phyloP scores from a whole-genome alignment of 768 basidiomycete genomes.

The Pilatotrama ljubarskyi region DNA sequence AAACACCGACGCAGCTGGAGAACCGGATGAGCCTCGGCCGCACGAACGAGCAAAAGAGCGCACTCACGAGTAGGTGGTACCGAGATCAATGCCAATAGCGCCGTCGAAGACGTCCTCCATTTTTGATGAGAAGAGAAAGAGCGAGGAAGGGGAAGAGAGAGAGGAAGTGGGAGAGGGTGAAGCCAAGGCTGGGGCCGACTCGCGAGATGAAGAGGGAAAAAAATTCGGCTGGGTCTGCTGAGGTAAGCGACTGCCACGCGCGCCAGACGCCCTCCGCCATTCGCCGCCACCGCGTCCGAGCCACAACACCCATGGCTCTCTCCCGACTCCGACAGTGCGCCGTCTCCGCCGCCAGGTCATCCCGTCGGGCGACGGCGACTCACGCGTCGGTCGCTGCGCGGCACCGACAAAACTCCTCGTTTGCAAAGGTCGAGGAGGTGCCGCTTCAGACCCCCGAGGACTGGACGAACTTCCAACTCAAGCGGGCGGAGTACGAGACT shows the following conservation, averaged over 20 bases:
- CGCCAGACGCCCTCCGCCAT: constrained; percentile 25
- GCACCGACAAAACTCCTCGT: constrained; percentile 12
- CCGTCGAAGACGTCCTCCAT: constrained; percentile 95
- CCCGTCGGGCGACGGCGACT: constrained; percentile 5
- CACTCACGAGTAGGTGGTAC: constrained; percentile 93
- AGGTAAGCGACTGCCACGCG: constrained; percentile 48
- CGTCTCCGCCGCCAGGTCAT: constrained; percentile 23
- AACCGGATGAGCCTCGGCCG: constrained; percentile 25
- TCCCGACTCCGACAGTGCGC: constrained; percentile 23
- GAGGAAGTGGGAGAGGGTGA: constrained; percentile 23
- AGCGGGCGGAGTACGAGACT: constrained; percentile 54
- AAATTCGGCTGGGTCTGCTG: constrained; percentile 46
- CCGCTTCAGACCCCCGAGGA: constrained; percentile 52
- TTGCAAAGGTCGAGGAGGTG: constrained; percentile 15
- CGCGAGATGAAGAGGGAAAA: constrained; percentile 34
- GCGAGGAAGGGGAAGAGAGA: constrained; percentile 33
- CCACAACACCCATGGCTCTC: constrained; percentile 27
- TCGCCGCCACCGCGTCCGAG: constrained; percentile 33
- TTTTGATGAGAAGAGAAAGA: constrained; percentile 45
- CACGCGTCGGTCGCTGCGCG: constrained; percentile 1
- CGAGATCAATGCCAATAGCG: constrained; percentile 95
- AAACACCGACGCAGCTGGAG: constrained; percentile 93
- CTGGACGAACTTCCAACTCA: constrained; percentile 64
- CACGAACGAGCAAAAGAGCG: not conserved
- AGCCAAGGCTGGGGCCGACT: constrained; percentile 19